Base-by-base conservation (phyloP, 306 rosid genomes). In the Medicago arabica region DNA sequence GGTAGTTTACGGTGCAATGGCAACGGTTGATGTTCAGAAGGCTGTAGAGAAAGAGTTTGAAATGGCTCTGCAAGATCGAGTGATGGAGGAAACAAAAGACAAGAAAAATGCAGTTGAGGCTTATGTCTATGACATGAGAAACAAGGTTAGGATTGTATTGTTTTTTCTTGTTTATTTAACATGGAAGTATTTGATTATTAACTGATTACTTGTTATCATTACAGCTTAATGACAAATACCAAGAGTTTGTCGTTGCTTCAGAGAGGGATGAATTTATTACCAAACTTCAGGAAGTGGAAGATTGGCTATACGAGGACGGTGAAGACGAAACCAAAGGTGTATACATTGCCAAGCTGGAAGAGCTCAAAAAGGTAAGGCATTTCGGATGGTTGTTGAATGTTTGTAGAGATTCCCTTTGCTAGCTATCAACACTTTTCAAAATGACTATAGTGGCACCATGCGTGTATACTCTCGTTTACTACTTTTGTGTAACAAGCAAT, bases 271-370 rank as follows among this genome's bases (percentile, higher is more conserved):
- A 61, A 5, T 76, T 95, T 60, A 82, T 55, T 57, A 51, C 88
- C 16, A 92, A 65, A 65, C 97, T 95, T 73, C 97, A 92, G 87
- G 96, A 85, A 83, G 90, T 88, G 61, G 99, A 95, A 80, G 99
- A 95, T 69, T 95, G 99, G 99, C 67, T 95, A 36, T 95, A 95
- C 53, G 99, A 95, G 73, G 97, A 92, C 0, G 99, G 99, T 13
- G 99, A 95, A 75, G 99, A 95, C 63, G 99, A 95, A 75, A 90
- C 97, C n/a, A 95, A 95, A 77, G 99, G 97, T 14, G 97, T 95
- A 36, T 95, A 92, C 59, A 57, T 87, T 68, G 90, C 97, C 65
- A 95, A 95, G 78, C 97, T 92, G 8, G 97, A 95, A 81, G 99
- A 95, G 73, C 92, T 95, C 1, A 89, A 89, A 83, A 95, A 90